Percentiles rank a stretch among this genome's conserved stretches.
Evolutionary conservation across 208 protist genomes (phyloP).

Genomic region (Trypanosomatidae sp.): DNA sequence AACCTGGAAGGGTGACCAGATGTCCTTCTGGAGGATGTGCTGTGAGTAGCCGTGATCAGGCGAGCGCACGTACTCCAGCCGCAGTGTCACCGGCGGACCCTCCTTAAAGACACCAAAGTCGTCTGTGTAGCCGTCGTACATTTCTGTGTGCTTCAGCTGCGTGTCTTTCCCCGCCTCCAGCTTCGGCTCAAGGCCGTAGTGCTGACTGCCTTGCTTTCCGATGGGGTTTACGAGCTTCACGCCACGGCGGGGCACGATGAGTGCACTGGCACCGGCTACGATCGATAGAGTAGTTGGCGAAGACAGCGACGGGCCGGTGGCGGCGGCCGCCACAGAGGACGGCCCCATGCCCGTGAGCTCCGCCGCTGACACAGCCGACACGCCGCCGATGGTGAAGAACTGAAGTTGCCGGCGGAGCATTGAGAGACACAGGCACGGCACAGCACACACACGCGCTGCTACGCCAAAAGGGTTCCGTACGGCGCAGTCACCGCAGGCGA

Average conservation of each 20-base stretch:
- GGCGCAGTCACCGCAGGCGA: not conserved
- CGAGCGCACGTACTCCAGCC: conserved; percentile 90
- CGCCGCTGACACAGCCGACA: not conserved
- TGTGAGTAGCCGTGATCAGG: conserved; percentile 86
- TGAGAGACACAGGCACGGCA: not conserved
- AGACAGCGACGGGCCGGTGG: not conserved
- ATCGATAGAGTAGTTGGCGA: not conserved
- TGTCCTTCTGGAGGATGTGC: conserved; percentile 82
- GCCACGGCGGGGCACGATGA: conserved; percentile 20
- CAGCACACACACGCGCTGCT: not conserved
- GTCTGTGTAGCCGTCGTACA: conserved; percentile 94
- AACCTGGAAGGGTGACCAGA: conserved; percentile 93
- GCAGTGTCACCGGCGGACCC: conserved; percentile 81
- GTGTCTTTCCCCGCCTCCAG: conserved; percentile 87
- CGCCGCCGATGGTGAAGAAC: not conserved
- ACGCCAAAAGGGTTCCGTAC: not conserved
- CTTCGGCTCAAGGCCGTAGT: conserved; percentile 86
- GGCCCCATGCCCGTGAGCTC: not conserved
- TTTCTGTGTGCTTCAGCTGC: conserved; percentile 90
- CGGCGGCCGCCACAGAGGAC: not conserved
- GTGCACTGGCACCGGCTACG: conserved; percentile 5
- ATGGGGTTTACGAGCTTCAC: conserved; percentile 86
- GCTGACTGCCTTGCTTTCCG: conserved; percentile 81
- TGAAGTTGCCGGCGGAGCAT: conserved; percentile 21
- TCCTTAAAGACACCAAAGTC: conserved; percentile 94